Percentiles rank a stretch among this genome's conserved stretches.
Conservation (phyloP, 2,329 filamentous ascomycete species). For the Colletotrichum shisoi region DNA sequence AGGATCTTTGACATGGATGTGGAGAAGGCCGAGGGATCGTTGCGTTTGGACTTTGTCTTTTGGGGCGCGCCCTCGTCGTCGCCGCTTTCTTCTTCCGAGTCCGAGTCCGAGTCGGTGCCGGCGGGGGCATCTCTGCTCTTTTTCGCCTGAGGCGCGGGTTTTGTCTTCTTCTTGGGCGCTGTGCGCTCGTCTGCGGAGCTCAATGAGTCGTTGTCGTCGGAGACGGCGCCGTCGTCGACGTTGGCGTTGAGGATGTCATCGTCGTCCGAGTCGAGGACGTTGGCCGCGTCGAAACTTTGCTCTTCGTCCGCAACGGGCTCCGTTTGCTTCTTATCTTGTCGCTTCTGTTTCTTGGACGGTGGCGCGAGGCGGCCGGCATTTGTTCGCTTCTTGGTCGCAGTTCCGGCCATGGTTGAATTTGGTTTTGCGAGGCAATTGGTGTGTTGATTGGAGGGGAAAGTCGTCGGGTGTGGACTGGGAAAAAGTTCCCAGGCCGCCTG, state of each 20-base stretch:
- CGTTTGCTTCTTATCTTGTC: slow-evolving; percentile 61
- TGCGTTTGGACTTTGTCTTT: slow-evolving; percentile 76
- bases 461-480: not conserved
- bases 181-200: slow-evolving; percentile 50
- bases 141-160: slow-evolving; percentile 41
- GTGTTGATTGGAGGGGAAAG: not conserved
- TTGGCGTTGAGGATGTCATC: slow-evolving; percentile 63
- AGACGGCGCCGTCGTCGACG: slow-evolving; percentile 59
- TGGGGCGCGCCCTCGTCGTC: slow-evolving; percentile 48
- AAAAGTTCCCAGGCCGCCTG: slow-evolving; percentile 17
- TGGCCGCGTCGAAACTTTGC: slow-evolving; percentile 59
- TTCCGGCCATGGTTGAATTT: slow-evolving; percentile 43
- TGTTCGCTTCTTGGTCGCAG: slow-evolving; percentile 47
- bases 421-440: not conserved
- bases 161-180: slow-evolving; percentile 44
- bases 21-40: slow-evolving; percentile 89
- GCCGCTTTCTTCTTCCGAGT: slow-evolving; percentile 43
- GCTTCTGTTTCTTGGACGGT: slow-evolving; percentile 59
- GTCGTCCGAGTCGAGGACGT: slow-evolving; percentile 65
- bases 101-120: slow-evolving; percentile 47
- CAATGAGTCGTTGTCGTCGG: slow-evolving; percentile 50
- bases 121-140: slow-evolving; percentile 36
- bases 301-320: slow-evolving; percentile 57
- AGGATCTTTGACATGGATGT: slow-evolving; percentile 94
- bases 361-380: slow-evolving; percentile 48